Conservation (phyloP, 768 basidiomycete species). For the Pleurotus pulmonarius region DNA sequence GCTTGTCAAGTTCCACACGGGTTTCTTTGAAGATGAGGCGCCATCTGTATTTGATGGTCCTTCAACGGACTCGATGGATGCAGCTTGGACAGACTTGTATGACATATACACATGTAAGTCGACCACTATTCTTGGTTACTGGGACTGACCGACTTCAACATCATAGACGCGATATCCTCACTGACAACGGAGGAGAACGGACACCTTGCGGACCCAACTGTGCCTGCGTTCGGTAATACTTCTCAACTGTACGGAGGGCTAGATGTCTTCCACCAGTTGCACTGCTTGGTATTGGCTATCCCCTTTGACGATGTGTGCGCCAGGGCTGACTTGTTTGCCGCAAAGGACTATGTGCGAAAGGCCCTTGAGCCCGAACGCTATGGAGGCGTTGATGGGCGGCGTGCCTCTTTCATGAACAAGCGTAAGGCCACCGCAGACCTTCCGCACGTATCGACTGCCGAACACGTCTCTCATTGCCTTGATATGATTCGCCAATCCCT, state of each 20-base stretch:
- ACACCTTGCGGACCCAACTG: conserved; percentile 16
- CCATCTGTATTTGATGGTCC: conserved; percentile 8
- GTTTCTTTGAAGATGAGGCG: conserved; percentile 4
- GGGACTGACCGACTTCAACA: background rate
- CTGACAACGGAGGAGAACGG: conserved; percentile 16
- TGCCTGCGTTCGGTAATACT: conserved; percentile 15
- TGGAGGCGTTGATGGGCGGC: conserved; percentile 6
- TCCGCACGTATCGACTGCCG: conserved; percentile 4
- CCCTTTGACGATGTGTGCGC: background rate
- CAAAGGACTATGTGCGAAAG: conserved; percentile 15
- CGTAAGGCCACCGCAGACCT: background rate
- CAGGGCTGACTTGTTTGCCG: too few species aligned
- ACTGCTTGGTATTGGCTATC: conserved; percentile 17
- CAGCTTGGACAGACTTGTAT: conserved; percentile 18
- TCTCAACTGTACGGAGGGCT: conserved; percentile 15
- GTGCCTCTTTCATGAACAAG: background rate
- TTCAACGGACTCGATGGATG: conserved; percentile 15
- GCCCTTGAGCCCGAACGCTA: conserved; percentile 13
- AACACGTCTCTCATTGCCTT: conserved; percentile 18
- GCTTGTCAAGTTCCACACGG: background rate
- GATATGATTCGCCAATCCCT: conserved; percentile 18
- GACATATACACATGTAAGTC: conserved; percentile 11
- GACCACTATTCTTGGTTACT: background rate
- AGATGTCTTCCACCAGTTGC: conserved; percentile 24
- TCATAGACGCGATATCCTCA: conserved; percentile 12